Percentiles rank a stretch among this genome's conserved stretches.
These are phyloP conservation scores for Pascua sp. DNA, from an alignment of 1,284 basidiomycete genomes.

Conservation along the genomic window DNA sequence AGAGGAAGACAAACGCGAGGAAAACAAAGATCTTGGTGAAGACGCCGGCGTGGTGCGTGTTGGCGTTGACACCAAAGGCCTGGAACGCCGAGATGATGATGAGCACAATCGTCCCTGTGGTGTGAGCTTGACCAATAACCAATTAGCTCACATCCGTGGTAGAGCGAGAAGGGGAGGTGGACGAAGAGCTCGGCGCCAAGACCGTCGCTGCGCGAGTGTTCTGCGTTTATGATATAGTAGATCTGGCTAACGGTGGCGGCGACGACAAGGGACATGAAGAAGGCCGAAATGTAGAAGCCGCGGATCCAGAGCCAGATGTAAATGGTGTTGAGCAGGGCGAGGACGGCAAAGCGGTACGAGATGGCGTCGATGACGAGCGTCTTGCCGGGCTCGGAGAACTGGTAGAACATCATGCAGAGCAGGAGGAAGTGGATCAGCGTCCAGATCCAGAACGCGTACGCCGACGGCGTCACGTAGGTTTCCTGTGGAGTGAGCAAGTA, in stretches of 20 bases:
- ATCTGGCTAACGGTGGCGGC: constrained; percentile 60
- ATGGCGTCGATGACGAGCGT: constrained; percentile 76
- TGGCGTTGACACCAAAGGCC: constrained; percentile 79
- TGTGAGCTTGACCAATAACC: not conserved
- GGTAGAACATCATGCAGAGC: constrained; percentile 82
- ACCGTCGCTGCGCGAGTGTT: constrained; percentile 60
- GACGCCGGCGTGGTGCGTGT: constrained; percentile 64
- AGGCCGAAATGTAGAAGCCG: constrained; percentile 67
- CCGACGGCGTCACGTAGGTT: constrained; percentile 19
- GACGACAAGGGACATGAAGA: constrained; percentile 76
- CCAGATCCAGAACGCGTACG: constrained; percentile 40
- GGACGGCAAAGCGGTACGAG: constrained; percentile 81
- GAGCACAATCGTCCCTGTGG: constrained; percentile 70
- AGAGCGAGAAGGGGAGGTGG: constrained; percentile 75
- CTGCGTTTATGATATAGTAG: constrained; percentile 87
- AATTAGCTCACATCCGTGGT: constrained; percentile 76
- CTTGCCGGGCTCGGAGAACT: constrained; percentile 70
- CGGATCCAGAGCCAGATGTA: constrained; percentile 76
- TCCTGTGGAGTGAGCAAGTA: constrained; percentile 49
- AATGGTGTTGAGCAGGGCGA: constrained; percentile 76
- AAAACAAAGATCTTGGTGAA: constrained; percentile 94
- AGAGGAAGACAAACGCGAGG: constrained; percentile 85
- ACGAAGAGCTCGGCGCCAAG: constrained; percentile 63
- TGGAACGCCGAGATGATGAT: constrained; percentile 84
- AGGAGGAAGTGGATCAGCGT: constrained; percentile 80